Conservation (phyloP, 208 protist genomes). For the Endotrypanum monterogeii region DNA sequence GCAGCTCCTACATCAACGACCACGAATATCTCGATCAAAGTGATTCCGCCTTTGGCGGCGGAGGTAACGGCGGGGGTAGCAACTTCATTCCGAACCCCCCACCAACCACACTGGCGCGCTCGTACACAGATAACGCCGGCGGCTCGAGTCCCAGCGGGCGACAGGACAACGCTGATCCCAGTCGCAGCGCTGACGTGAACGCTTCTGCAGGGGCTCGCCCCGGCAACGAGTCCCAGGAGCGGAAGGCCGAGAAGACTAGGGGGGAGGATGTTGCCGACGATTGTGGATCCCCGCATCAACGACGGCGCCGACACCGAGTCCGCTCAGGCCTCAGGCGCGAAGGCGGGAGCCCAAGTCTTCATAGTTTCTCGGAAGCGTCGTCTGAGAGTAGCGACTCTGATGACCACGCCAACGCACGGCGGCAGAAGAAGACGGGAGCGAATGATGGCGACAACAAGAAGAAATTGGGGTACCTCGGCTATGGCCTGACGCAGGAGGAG, state of each 20-base stretch:
- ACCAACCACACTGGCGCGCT: background rate
- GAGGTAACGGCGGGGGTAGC: background rate
- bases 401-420: constrained; percentile 3
- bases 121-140: background rate
- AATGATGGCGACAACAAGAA: constrained; percentile 34
- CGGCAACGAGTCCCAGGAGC: background rate
- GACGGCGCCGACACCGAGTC: background rate
- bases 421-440: background rate
- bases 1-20: constrained; percentile 16
- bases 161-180: background rate
- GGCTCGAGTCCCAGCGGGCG: background rate
- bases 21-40: constrained; percentile 22
- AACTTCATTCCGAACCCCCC: background rate
- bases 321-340: background rate
- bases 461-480: constrained; percentile 80
- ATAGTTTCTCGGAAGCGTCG: background rate
- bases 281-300: constrained; percentile 3
- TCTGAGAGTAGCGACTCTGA: constrained; percentile 14
- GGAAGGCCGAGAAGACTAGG: background rate
- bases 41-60: background rate
- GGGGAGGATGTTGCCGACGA: background rate
- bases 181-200: background rate
- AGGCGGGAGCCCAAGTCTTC: background rate
- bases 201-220: background rate
- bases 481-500: constrained; percentile 81